These are phyloP conservation scores for Mucor indicus DNA, from an alignment of 371 early-diverging fungal genomes.

Conservation along the genomic window DNA sequence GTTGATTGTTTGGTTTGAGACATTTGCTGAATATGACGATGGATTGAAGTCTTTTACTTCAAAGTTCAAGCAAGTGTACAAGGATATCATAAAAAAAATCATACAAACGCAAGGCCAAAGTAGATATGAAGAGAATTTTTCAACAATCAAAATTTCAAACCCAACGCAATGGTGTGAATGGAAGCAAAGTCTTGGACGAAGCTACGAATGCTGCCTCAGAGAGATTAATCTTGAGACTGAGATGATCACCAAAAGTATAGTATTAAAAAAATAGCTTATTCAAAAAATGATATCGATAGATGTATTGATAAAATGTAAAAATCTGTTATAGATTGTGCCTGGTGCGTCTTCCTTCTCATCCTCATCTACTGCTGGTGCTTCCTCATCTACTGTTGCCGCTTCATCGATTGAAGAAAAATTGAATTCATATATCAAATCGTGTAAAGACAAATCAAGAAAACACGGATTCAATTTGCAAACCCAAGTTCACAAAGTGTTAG, in stretches of 20 bases:
- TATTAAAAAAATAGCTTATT: slow-evolving; percentile 12
- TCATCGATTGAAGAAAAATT: slow-evolving; percentile 14
- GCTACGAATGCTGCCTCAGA: slow-evolving; percentile 7
- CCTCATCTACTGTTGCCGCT: slow-evolving; percentile 1
- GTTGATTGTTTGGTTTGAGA: slow-evolving; percentile 12
- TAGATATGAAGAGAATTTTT: slow-evolving; percentile 11
- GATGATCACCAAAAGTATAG: slow-evolving; percentile 11
- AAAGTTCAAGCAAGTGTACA: slow-evolving; percentile 17
- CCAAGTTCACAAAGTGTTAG: slow-evolving; percentile 14
- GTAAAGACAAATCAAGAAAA: slow-evolving; percentile 12
- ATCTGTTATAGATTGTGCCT: slow-evolving; percentile 10
- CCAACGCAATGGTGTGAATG: slow-evolving; percentile 8
- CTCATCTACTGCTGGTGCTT: slow-evolving; percentile 3
- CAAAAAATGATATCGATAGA: slow-evolving; percentile 8
- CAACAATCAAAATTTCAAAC: slow-evolving; percentile 14
- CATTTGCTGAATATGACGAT: slow-evolving; percentile 11
- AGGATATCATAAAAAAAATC: slow-evolving; percentile 8
- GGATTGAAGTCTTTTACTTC: slow-evolving; percentile 7
- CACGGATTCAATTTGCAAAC: slow-evolving; percentile 16
- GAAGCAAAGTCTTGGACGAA: slow-evolving; percentile 10
- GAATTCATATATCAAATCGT: slow-evolving; percentile 8
- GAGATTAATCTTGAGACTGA: slow-evolving; percentile 11
- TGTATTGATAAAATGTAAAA: slow-evolving; percentile 6
- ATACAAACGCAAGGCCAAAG: slow-evolving; percentile 8
- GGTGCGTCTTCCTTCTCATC: slow-evolving; percentile 6